Evolutionary conservation across 495 filamentous ascomycete genomes (phyloP).

Genomic region (Lindgomyces ingoldianus): DNA sequence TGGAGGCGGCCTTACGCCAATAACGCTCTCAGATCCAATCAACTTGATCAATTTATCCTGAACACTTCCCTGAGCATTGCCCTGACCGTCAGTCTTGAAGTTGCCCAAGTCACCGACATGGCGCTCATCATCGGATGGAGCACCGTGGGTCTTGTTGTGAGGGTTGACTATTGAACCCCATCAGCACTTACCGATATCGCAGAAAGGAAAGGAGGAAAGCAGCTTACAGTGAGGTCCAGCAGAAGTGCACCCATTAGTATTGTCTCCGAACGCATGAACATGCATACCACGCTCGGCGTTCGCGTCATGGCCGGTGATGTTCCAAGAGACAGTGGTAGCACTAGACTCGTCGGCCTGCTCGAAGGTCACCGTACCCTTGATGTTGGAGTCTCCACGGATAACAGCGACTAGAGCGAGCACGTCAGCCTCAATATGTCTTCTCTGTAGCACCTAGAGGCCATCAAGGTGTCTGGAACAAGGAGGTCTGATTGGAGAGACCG

Average conservation of each 20-base stretch:
- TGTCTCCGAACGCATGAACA: slow-evolving; percentile 98
- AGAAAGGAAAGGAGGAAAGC: not conserved
- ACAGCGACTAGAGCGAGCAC: slow-evolving; percentile 72
- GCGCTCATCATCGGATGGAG: slow-evolving; percentile 74
- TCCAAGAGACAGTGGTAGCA: slow-evolving; percentile 84
- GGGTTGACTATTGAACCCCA: slow-evolving; percentile 78
- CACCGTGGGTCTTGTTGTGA: slow-evolving; percentile 85
- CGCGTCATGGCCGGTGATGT: slow-evolving; percentile 89
- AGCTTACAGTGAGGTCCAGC: slow-evolving; percentile 91
- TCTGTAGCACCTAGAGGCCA: not conserved
- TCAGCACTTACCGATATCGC: too few relatives aligned
- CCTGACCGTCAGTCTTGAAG: slow-evolving; percentile 89
- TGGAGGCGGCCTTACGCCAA: slow-evolving; percentile 92
- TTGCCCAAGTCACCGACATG: slow-evolving; percentile 98
- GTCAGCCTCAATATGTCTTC: not conserved
- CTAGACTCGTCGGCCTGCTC: slow-evolving; percentile 80
- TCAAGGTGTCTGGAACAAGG: slow-evolving; percentile 1
- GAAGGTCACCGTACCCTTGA: slow-evolving; percentile 90
- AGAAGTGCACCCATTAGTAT: slow-evolving; percentile 98
- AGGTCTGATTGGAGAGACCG: slow-evolving; percentile 10
- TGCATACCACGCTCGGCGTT: slow-evolving; percentile 97
- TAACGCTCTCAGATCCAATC: slow-evolving; percentile 91
- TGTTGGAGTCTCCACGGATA: slow-evolving; percentile 93
- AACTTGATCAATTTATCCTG: slow-evolving; percentile 84
- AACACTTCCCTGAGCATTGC: slow-evolving; percentile 75